Conservation (phyloP, 2,329 filamentous ascomycete genomes). For the Dactylella cylindrospora region DNA sequence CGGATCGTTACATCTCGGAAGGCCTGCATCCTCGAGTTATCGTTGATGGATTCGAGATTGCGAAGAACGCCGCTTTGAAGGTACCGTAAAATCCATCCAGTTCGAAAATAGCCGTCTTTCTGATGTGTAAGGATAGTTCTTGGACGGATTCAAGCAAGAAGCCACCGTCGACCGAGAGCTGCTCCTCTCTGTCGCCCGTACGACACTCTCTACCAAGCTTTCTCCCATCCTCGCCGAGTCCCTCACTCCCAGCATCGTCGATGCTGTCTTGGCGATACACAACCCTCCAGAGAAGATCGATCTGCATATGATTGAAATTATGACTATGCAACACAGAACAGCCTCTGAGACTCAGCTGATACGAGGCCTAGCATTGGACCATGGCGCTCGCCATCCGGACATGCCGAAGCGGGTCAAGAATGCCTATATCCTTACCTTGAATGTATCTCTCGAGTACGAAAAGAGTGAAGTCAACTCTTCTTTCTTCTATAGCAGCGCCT, state of each 20-base stretch:
- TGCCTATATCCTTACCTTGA: slow-evolving; percentile 89
- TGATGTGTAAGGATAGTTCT: slow-evolving; percentile 63
- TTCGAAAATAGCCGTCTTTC: slow-evolving; percentile 1
- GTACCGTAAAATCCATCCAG: slow-evolving; percentile 54
- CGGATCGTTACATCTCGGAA: slow-evolving; percentile 91
- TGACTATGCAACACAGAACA: slow-evolving; percentile 99
- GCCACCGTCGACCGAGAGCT: slow-evolving; percentile 91
- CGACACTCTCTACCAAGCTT: slow-evolving; percentile 92
- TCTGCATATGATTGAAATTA: slow-evolving; percentile 98
- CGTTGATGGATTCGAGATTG: slow-evolving; percentile 96
- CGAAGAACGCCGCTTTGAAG: slow-evolving; percentile 88
- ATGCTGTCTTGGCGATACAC: slow-evolving; percentile 93
- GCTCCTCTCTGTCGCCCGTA: slow-evolving; percentile 86
- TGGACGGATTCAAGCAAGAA: slow-evolving; percentile 88
- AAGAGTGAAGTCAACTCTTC: slow-evolving; percentile 99
- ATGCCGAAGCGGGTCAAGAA: slow-evolving; percentile 98
- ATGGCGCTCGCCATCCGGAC: slow-evolving; percentile 93
- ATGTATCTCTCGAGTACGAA: slow-evolving; percentile 96
- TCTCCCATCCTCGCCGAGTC: slow-evolving; percentile 85
- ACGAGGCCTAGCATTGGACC: slow-evolving; percentile 85
- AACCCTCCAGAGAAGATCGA: slow-evolving; percentile 87
- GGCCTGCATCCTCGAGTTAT: slow-evolving; percentile 96
- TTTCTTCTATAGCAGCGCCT: slow-evolving; percentile 97
- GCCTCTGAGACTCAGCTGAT: slow-evolving; percentile 96
- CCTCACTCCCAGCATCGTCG: slow-evolving; percentile 91